A percentile compares a stretch with the other conserved stretches of the same genome.
phyloP scores from a whole-genome alignment of 2,329 filamentous ascomycete species.

The Fusarium sp. region DNA sequence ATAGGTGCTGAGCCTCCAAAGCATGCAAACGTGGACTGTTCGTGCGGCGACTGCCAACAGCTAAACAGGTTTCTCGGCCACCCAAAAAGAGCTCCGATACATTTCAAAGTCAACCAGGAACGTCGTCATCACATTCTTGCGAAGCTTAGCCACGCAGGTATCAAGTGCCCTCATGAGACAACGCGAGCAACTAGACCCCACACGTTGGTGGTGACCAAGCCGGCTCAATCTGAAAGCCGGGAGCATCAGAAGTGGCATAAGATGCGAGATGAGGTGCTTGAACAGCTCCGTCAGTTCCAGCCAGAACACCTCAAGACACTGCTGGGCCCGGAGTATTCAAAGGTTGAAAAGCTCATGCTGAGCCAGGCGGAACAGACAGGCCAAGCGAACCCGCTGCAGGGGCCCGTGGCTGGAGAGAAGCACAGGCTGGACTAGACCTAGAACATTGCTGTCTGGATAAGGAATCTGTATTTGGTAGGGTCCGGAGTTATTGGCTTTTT shows the following conservation, averaged over 20 bases:
- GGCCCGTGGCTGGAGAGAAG: constrained; percentile 10
- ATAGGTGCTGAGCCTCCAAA: constrained; percentile 35
- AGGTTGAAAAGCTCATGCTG: not conserved
- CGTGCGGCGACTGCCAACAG: constrained; percentile 40
- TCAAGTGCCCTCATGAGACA: constrained; percentile 42
- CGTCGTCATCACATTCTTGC: constrained; percentile 40
- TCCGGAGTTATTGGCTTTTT: too few species aligned
- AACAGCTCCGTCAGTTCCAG: constrained; percentile 1
- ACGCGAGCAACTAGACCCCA: constrained; percentile 12
- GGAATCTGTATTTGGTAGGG: too few species aligned
- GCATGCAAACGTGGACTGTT: constrained; percentile 26
- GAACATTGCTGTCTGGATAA: constrained; percentile 18
- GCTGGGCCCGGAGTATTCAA: constrained; percentile 4
- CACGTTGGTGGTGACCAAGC: constrained; percentile 45
- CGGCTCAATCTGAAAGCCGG: not conserved
- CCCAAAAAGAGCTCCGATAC: not conserved
- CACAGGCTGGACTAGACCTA: not conserved
- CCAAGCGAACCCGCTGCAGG: not conserved
- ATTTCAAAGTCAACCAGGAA: constrained; percentile 29
- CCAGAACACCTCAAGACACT: constrained; percentile 8
- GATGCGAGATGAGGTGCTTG: not conserved
- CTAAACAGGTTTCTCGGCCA: constrained; percentile 46
- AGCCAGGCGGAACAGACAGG: not conserved
- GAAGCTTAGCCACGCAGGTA: constrained; percentile 9
- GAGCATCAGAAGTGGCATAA: not conserved